Evolutionary conservation across 331 rosid genomes (phyloP).

Genomic region (Acacia pycnantha): DNA sequence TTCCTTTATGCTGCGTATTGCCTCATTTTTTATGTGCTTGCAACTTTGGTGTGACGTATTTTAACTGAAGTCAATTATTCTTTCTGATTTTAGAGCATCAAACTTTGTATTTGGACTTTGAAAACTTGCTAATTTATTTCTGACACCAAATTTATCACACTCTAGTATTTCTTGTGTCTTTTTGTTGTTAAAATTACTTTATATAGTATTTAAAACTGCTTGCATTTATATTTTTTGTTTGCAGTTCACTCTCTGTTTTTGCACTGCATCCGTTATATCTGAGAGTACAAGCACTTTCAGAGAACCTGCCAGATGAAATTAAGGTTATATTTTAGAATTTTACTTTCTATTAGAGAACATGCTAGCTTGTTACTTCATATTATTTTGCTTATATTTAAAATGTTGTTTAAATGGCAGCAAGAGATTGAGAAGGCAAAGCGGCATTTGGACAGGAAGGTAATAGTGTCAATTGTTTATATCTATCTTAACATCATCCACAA

Average conservation of each 20-base stretch:
- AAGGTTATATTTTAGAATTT: slow-evolving; percentile 51
- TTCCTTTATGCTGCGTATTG: background rate
- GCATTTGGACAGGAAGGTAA: slow-evolving; percentile 80
- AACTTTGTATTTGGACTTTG: slow-evolving; percentile 14
- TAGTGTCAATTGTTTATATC: slow-evolving; percentile 22
- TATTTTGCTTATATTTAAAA: slow-evolving; percentile 28
- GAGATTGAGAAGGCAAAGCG: slow-evolving; percentile 81
- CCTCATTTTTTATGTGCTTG: background rate
- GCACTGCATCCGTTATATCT: slow-evolving; percentile 95
- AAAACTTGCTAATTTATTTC: background rate
- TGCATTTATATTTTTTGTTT: slow-evolving; percentile 24
- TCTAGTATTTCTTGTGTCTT: background rate
- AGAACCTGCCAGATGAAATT: slow-evolving; percentile 68
- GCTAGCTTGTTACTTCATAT: background rate
- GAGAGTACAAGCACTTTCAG: slow-evolving; percentile 88
- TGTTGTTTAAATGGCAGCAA: slow-evolving; percentile 51
- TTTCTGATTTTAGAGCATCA: slow-evolving; percentile 16
- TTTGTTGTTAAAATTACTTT: slow-evolving; percentile 17
- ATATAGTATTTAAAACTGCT: slow-evolving; percentile 8
- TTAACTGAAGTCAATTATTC: slow-evolving; percentile 13
- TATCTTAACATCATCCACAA: slow-evolving; percentile 13
- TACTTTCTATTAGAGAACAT: slow-evolving; percentile 16
- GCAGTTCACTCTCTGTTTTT: slow-evolving; percentile 95
- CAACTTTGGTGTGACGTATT: slow-evolving; percentile 15
- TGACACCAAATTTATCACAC: slow-evolving; percentile 16